These are phyloP conservation scores for Backusella australiensis DNA, from an alignment of 192 early-diverging fungal genomes.

Conservation along the genomic window DNA sequence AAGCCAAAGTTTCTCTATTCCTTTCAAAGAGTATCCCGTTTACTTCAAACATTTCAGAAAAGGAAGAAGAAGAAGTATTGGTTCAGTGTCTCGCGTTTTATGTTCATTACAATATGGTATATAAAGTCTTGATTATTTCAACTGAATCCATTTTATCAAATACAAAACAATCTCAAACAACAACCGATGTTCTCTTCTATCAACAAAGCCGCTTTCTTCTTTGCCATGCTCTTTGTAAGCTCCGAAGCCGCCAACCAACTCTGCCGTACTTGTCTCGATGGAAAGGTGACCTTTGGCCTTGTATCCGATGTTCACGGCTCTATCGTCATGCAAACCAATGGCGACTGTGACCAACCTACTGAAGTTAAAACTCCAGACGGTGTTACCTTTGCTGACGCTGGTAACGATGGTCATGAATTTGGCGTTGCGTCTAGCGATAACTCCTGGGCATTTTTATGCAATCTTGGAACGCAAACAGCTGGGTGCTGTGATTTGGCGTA, in stretches of 20 bases:
- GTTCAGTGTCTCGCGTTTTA: neutral
- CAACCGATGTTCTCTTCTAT: neutral
- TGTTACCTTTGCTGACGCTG: neutral
- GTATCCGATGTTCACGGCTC: neutral
- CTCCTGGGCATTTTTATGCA: neutral
- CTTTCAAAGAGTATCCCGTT: neutral
- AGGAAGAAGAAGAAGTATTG: neutral
- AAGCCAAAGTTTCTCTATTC: neutral
- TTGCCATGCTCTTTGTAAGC: neutral
- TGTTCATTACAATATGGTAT: neutral
- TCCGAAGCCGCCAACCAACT: neutral
- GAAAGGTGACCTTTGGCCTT: neutral
- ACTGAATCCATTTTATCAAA: neutral
- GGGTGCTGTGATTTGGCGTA: too few relatives aligned
- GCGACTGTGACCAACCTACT: neutral
- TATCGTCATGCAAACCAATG: neutral
- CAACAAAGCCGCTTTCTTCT: neutral
- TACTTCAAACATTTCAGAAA: neutral
- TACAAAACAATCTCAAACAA: neutral
- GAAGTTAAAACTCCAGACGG: neutral
- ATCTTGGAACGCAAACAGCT: neutral
- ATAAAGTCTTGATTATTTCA: neutral
- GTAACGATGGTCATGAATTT: neutral
- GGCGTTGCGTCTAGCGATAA: neutral
- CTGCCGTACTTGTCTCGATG: neutral